Evolutionary conservation across 768 basidiomycete species (phyloP), one percentile per base, ranked within the genome.

Genomic region (Jaapia argillacea): DNA sequence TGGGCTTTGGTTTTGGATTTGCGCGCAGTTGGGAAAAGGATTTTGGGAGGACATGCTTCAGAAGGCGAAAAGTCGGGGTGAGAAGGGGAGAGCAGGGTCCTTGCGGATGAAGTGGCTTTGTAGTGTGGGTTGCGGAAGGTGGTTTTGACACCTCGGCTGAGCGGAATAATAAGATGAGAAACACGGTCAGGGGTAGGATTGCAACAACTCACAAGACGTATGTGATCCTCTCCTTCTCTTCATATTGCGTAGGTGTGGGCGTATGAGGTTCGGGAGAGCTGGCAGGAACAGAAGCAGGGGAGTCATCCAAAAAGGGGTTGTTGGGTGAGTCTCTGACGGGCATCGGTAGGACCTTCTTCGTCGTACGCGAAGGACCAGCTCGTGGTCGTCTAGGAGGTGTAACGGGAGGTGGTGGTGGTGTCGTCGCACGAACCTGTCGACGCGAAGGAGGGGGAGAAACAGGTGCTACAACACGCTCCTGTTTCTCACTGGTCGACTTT

Each of bases 371-470:
- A 7, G 55, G 54, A n/a, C 69, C 68, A 5, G 68, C 66, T 10
- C 67, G 66, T 43, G 61, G 58, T 2, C 46, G 52, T 22, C 43
- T 42, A 3, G 49, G 44, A 10, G 55, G 55, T 14, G 55, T 53
- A 1, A 53, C 36, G 54, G 45, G 2, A 52, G 51, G 3, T 43
- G 44, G 1, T 53, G 45, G 35, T 49, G 44, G 3, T 42, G 46
- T 40, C 48, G n/a, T 24, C 57, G 53, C 23, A 58, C 48, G 31
- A 51, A 48, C 4, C 46, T 70, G 71, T 13, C 78, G 67, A 50
- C 77, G 65, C 2, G 81, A 84, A 1, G 79, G 80, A 3, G 82
- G 81, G 1, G 82, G 82, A 0, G 80, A 83, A 16, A 79, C 70
- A 1, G 75, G 72, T 33, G 70, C 69, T 45, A 62, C 62, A 42